These are phyloP conservation scores for Apiotrichum domesticum DNA, from an alignment of 1,284 basidiomycete genomes.

Conservation along the genomic window DNA sequence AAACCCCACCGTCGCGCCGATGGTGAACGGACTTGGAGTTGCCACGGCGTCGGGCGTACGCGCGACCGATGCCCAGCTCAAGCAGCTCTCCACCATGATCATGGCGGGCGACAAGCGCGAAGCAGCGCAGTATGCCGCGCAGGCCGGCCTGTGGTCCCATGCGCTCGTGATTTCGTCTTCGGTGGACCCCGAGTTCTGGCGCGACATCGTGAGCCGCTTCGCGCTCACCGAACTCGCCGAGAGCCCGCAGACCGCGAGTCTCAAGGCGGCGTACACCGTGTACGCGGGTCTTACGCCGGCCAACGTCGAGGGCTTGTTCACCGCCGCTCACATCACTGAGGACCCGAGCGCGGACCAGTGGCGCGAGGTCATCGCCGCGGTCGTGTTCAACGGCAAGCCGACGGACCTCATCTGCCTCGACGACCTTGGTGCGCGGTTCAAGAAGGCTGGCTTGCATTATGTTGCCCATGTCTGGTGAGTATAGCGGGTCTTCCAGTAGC, in stretches of 20 bases:
- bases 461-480: slow-evolving; percentile 85
- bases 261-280: slow-evolving; percentile 77
- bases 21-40: slow-evolving; percentile 23
- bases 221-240: slow-evolving; percentile 66
- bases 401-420: slow-evolving; percentile 66
- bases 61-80: slow-evolving; percentile 55
- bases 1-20: slow-evolving; percentile 12
- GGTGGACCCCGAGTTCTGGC: slow-evolving; percentile 89
- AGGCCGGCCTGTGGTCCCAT: slow-evolving; percentile 88
- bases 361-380: slow-evolving; percentile 80
- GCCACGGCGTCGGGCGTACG: slow-evolving; percentile 22
- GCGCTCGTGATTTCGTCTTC: slow-evolving; percentile 92
- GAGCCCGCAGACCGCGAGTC: slow-evolving; percentile 22
- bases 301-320: slow-evolving; percentile 31
- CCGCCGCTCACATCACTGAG: slow-evolving; percentile 31
- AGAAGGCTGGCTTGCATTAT: slow-evolving; percentile 65
- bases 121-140: slow-evolving; percentile 82
- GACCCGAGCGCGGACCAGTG: slow-evolving; percentile 54
- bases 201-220: slow-evolving; percentile 82
- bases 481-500: slow-evolving; percentile 7
- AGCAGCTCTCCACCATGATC: slow-evolving; percentile 70
- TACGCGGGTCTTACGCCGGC: slow-evolving; percentile 58
- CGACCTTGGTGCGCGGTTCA: slow-evolving; percentile 77
- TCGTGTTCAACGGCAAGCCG: slow-evolving; percentile 64
- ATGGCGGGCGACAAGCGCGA: slow-evolving; percentile 75